Evolutionary conservation across 1,284 basidiomycete species (phyloP), one percentile per base, ranked within the genome.

Genomic region (Leccinum holopus): DNA sequence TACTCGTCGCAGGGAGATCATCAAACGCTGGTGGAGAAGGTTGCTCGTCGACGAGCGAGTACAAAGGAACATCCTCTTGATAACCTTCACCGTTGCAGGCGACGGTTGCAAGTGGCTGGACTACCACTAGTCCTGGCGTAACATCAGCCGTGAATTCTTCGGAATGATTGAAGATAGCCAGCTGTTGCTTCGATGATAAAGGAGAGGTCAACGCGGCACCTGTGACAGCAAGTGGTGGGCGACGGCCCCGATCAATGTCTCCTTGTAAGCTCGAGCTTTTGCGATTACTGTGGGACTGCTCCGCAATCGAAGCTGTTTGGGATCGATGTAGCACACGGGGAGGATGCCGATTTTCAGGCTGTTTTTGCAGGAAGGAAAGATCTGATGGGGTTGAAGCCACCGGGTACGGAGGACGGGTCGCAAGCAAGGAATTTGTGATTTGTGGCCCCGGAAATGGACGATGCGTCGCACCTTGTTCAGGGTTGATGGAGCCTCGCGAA

Each of bases 1-100:
- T 12, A 53, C 44, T 51, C 16, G 52, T 51, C 21, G 33, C 14
- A 1, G 65, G 53, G 28, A 72, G 51, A 37, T 72, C 71, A 32
- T 69, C 64, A 30, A 73, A 72, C 3, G 70, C 61, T 32, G 73
- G 69, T 28, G 73, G 70, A 37, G 72, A 70, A 12, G 58, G 52
- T 44, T 69, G 58, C 5, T 75, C 65, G 30, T 74, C 67, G 21
- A 72, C 39, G 3, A 71, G 62, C 9, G 67, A 69, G 63, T 71
- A 72, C 51, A 55, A 55, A 9, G 73, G 73, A 33, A 64, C 59
- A 1, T 66, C 68, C 5, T 75, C 71, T 12, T 62, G 62, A 44
- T 57, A 56, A 37, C 30, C 16, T 12, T 28, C 33, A 33, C 52
- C 59, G 10, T 47, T 33, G 1, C 14, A 30, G 60, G 55, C 6